Conservation (phyloP, 805 yeast genomes). For the Lachancea waltii region DNA sequence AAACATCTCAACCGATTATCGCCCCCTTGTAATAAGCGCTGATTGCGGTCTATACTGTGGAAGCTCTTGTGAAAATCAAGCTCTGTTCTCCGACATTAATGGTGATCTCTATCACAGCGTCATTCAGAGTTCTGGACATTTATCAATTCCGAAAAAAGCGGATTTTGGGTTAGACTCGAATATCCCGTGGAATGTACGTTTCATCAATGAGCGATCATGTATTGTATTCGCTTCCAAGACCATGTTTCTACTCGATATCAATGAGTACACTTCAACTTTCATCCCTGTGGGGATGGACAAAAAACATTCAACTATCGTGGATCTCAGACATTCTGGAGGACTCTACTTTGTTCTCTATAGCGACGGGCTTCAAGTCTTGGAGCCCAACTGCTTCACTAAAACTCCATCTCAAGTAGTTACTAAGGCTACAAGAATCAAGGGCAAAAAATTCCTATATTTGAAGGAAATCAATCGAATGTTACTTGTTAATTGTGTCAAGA, state of each 20-base stretch:
- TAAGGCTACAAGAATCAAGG: slow-evolving; percentile 20
- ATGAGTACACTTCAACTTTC: not conserved
- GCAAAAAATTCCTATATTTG: slow-evolving; percentile 19
- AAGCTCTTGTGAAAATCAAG: not conserved
- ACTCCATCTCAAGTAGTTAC: slow-evolving; percentile 20
- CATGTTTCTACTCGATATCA: not conserved
- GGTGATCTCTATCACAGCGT: not conserved
- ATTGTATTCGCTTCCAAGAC: slow-evolving; percentile 2
- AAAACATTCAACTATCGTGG: slow-evolving; percentile 16
- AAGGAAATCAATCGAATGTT: slow-evolving; percentile 25
- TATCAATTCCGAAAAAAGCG: not conserved
- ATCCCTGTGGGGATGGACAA: not conserved
- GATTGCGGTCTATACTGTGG: not conserved
- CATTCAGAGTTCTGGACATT: not conserved
- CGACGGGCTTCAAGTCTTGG: slow-evolving; percentile 21
- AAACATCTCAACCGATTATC: not conserved
- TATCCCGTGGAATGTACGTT: slow-evolving; percentile 2
- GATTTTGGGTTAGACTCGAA: not conserved
- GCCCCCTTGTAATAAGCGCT: not conserved
- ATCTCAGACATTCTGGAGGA: slow-evolving; percentile 9
- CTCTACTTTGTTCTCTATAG: slow-evolving; percentile 17
- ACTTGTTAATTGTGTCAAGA: slow-evolving; percentile 16
- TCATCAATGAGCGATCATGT: not conserved
- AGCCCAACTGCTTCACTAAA: slow-evolving; percentile 19
- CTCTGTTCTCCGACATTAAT: not conserved